These are phyloP conservation scores for Pythium sp. DNA, from an alignment of 352 stramenopile species.

Conservation along the genomic window DNA sequence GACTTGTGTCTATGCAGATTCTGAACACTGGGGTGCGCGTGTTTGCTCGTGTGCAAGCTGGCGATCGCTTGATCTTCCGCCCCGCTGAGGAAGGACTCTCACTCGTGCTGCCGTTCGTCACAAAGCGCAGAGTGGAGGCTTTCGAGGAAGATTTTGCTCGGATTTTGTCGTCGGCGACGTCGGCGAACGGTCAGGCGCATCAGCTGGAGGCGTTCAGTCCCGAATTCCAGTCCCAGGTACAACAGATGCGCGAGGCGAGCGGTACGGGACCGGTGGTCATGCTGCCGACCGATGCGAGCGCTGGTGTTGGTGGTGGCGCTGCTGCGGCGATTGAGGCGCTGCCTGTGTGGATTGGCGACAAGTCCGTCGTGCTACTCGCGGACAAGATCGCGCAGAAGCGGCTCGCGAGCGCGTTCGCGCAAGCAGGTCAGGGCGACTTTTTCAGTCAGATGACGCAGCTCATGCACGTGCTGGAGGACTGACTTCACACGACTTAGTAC, in stretches of 20 bases:
- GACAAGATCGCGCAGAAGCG: slow-evolving; percentile 52
- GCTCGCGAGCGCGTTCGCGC: slow-evolving; percentile 16
- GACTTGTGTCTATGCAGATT: slow-evolving; percentile 30
- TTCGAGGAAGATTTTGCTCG: slow-evolving; percentile 25
- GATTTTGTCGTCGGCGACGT: slow-evolving; percentile 21
- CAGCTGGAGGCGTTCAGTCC: slow-evolving; percentile 35
- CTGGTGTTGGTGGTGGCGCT: not conserved
- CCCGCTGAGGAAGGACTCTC: slow-evolving; percentile 78
- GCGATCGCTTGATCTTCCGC: slow-evolving; percentile 59
- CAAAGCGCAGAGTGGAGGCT: slow-evolving; percentile 54
- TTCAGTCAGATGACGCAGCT: not conserved
- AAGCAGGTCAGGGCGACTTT: not conserved
- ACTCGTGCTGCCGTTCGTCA: slow-evolving; percentile 75
- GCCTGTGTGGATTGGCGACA: slow-evolving; percentile 58
- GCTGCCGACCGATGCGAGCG: slow-evolving; percentile 14
- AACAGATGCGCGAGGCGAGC: slow-evolving; percentile 28
- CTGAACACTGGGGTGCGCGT: slow-evolving; percentile 87
- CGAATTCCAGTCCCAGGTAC: slow-evolving; percentile 29
- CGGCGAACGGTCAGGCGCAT: slow-evolving; percentile 21
- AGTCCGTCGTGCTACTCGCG: slow-evolving; percentile 48
- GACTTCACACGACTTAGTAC: too few species aligned
- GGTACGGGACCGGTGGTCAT: slow-evolving; percentile 49
- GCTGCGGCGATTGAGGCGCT: slow-evolving; percentile 22
- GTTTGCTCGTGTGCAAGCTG: slow-evolving; percentile 69
- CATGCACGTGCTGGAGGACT: too few species aligned